These are phyloP conservation scores for Decorospora gaudefroyi DNA, from an alignment of 2,329 filamentous ascomycete genomes.

Conservation along the genomic window DNA sequence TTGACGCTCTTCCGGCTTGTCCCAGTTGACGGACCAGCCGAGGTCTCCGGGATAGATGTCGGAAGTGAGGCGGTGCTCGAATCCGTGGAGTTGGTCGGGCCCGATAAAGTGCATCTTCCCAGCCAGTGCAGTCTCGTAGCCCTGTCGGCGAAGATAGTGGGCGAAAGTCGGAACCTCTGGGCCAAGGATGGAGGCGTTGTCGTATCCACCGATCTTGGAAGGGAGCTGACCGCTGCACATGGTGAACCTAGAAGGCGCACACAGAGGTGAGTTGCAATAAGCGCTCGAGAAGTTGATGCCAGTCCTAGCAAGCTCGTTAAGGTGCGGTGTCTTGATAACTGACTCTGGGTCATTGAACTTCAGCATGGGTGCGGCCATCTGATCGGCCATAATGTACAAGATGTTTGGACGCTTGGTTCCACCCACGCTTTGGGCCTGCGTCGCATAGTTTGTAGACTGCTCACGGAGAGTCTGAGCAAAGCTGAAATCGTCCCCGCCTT, in stretches of 20 bases:
- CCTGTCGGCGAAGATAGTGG: constrained; percentile 81
- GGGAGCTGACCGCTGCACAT: constrained; percentile 92
- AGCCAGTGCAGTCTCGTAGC: constrained; percentile 87
- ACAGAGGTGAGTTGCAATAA: constrained; percentile 92
- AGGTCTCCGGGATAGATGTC: constrained; percentile 96
- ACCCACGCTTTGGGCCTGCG: constrained; percentile 16
- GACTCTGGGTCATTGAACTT: constrained; percentile 90
- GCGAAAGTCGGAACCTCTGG: constrained; percentile 89
- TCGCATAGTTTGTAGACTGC: constrained; percentile 32
- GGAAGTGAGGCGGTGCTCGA: constrained; percentile 83
- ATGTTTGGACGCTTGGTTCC: constrained; percentile 67
- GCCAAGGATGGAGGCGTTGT: constrained; percentile 84
- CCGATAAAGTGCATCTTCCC: constrained; percentile 99
- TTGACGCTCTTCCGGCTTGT: constrained; percentile 78
- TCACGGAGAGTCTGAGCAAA: constrained; percentile 36
- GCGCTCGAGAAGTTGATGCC: constrained; percentile 92
- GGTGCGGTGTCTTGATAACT: constrained; percentile 88
- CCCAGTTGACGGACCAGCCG: constrained; percentile 95
- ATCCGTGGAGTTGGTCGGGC: constrained; percentile 86
- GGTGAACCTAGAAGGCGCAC: constrained; percentile 89
- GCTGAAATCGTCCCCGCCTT: constrained; percentile 28
- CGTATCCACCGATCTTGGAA: constrained; percentile 88
- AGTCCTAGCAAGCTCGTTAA: constrained; percentile 78
- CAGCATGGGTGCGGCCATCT: constrained; percentile 85
- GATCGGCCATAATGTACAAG: constrained; percentile 95